Evolutionary conservation across 108 stramenopile genomes (phyloP).

Genomic region (Cyclotella atomus): DNA sequence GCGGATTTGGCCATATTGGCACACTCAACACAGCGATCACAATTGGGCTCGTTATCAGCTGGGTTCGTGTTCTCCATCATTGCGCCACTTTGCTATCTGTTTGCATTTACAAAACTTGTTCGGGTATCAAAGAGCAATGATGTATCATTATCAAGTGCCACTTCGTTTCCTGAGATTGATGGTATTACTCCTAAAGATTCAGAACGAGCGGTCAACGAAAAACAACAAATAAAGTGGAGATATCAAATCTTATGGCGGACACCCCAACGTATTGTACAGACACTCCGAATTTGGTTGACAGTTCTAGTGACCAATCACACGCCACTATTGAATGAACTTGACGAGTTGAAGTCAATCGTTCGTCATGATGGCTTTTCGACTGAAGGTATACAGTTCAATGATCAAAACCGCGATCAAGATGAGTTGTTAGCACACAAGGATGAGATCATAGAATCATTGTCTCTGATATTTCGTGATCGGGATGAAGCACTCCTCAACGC

Average conservation of each 20-base stretch:
- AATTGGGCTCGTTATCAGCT: neutral
- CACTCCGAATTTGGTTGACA: slow-evolving; percentile 24
- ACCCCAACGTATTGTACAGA: slow-evolving; percentile 53
- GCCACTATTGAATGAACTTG: slow-evolving; percentile 38
- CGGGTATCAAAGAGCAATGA: slow-evolving; percentile 33
- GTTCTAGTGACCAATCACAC: slow-evolving; percentile 46
- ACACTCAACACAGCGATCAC: slow-evolving; percentile 2
- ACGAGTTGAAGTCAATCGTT: slow-evolving; percentile 38
- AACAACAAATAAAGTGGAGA: slow-evolving; percentile 49
- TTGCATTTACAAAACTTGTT: slow-evolving; percentile 44
- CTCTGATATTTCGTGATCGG: slow-evolving; percentile 50
- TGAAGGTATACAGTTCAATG: slow-evolving; percentile 30
- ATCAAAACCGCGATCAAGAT: slow-evolving; percentile 10
- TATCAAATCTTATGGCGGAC: slow-evolving; percentile 68
- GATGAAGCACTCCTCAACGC: slow-evolving; percentile 45
- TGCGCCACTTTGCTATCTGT: slow-evolving; percentile 36
- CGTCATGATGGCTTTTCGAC: slow-evolving; percentile 42
- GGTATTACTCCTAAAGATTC: neutral
- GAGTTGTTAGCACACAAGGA: slow-evolving; percentile 28
- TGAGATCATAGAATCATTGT: slow-evolving; percentile 43
- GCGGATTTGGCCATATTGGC: slow-evolving; percentile 55
- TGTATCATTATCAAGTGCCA: slow-evolving; percentile 39
- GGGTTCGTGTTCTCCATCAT: slow-evolving; percentile 13
- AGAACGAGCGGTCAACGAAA: slow-evolving; percentile 5
- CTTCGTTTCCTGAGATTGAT: slow-evolving; percentile 21